A percentile compares a stretch with the other conserved stretches of the same genome.
These are phyloP conservation scores for Vanrija pseudolonga DNA, from an alignment of 1,284 basidiomycete species.

Conservation along the genomic window DNA sequence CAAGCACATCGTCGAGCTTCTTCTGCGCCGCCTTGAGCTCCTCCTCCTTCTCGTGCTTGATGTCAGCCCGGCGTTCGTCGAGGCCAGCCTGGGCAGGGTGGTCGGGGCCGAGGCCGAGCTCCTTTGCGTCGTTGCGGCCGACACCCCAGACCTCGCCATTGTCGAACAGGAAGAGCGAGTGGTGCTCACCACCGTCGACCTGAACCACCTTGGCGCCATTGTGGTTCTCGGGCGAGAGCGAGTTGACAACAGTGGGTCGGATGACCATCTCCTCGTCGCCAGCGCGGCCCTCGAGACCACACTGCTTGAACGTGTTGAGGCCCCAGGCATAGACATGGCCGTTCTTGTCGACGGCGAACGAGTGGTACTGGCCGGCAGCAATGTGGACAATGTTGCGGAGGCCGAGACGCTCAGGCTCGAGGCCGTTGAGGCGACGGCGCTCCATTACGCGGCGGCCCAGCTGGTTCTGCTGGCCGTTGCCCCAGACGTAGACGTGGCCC, in stretches of 20 bases:
- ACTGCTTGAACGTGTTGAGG: slow-evolving; percentile 72
- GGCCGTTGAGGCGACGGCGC: slow-evolving; percentile 72
- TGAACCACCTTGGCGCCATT: slow-evolving; percentile 63
- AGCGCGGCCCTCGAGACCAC: slow-evolving; percentile 49
- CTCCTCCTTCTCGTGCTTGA: slow-evolving; percentile 38
- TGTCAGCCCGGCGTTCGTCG: slow-evolving; percentile 42
- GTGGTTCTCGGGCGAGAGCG: slow-evolving; percentile 65
- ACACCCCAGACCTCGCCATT: slow-evolving; percentile 79
- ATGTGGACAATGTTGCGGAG: slow-evolving; percentile 72
- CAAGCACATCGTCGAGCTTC: slow-evolving; percentile 21
- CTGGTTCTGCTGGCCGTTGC: slow-evolving; percentile 80
- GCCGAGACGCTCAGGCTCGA: slow-evolving; percentile 69
- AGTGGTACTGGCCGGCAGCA: slow-evolving; percentile 77
- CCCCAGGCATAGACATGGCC: slow-evolving; percentile 90
- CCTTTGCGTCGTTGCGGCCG: slow-evolving; percentile 71
- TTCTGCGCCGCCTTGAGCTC: slow-evolving; percentile 27
- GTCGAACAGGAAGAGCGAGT: slow-evolving; percentile 79
- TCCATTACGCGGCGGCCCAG: slow-evolving; percentile 80
- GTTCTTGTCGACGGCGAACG: slow-evolving; percentile 78
- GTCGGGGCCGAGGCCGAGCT: slow-evolving; percentile 68
- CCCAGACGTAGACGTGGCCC: slow-evolving; percentile 72
- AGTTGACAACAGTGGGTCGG: slow-evolving; percentile 64
- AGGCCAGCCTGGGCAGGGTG: slow-evolving; percentile 55
- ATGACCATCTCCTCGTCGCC: slow-evolving; percentile 58
- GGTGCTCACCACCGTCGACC: slow-evolving; percentile 66